Conservation (phyloP, 345 rosid species). For the Acer yangbiense region DNA sequence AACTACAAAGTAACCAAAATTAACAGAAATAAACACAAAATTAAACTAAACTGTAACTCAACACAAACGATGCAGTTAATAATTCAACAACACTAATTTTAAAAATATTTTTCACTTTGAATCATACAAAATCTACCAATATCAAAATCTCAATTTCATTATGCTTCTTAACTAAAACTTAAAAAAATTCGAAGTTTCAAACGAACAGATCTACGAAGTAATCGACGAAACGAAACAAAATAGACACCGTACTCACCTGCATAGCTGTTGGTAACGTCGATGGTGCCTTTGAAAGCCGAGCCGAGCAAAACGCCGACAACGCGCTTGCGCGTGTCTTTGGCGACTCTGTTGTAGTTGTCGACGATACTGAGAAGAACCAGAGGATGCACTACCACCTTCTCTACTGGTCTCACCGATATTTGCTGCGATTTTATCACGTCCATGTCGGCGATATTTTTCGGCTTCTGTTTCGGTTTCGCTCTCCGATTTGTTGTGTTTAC, state of each 20-base stretch:
- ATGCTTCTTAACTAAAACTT: background rate
- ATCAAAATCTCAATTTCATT: background rate
- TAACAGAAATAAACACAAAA: background rate
- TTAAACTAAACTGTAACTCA: background rate
- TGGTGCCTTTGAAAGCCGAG: constrained; percentile 65
- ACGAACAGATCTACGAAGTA: constrained; percentile 12
- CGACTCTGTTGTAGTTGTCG: constrained; percentile 93
- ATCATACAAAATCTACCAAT: background rate
- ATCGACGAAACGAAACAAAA: background rate
- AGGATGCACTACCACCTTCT: constrained; percentile 96
- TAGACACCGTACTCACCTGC: constrained; percentile 44
- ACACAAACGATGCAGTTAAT: background rate
- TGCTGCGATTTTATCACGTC: constrained; percentile 95
- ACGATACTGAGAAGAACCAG: constrained; percentile 95
- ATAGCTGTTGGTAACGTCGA: constrained; percentile 92
- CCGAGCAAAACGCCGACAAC: constrained; percentile 86
- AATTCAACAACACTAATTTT: background rate
- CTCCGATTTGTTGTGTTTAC: background rate
- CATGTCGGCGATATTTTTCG: constrained; percentile 36
- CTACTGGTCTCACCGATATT: constrained; percentile 65
- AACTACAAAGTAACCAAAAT: background rate
- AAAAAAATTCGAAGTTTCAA: background rate
- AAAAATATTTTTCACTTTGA: too few relatives aligned
- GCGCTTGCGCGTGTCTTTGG: constrained; percentile 87
- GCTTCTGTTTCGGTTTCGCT: background rate